A percentile compares a stretch with the other conserved stretches of the same genome.
Conservation (phyloP, 2,329 filamentous ascomycete species). For the Botrytis paeoniae region DNA sequence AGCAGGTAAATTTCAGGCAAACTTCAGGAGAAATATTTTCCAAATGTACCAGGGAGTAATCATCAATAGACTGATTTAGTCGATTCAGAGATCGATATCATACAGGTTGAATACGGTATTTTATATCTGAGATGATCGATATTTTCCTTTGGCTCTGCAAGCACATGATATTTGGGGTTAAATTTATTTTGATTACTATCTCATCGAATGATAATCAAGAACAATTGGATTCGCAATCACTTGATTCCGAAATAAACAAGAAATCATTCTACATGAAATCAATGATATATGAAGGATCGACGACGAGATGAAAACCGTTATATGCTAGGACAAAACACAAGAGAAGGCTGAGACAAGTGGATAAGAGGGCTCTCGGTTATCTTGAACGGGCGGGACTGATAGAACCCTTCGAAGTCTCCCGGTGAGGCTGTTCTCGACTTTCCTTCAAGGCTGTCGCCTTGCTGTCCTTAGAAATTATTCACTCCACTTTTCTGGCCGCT, state of each 20-base stretch:
- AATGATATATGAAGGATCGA: neutral
- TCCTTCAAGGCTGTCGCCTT: neutral
- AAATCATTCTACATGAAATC: neutral
- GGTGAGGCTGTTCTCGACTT: slow-evolving; percentile 8
- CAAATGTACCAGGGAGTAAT: neutral
- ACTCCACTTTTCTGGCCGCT: slow-evolving; percentile 16
- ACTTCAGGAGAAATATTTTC: neutral
- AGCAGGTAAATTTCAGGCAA: neutral
- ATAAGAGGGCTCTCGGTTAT: slow-evolving; percentile 6
- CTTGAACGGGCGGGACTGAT: neutral
- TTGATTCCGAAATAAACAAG: neutral
- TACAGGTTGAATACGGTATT: neutral
- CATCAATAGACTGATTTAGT: neutral
- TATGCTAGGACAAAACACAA: neutral
- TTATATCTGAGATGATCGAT: neutral
- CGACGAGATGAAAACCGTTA: neutral
- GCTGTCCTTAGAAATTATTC: neutral
- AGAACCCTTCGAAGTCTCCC: neutral
- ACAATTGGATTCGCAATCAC: neutral
- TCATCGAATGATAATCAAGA: neutral
- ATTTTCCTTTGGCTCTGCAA: neutral
- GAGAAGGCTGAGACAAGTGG: slow-evolving; percentile 7
- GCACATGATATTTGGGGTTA: neutral
- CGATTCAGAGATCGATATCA: neutral
- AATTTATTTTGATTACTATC: neutral